Evolutionary conservation across 441 rosid species (phyloP).

Genomic region (Omphalea diandra): DNA sequence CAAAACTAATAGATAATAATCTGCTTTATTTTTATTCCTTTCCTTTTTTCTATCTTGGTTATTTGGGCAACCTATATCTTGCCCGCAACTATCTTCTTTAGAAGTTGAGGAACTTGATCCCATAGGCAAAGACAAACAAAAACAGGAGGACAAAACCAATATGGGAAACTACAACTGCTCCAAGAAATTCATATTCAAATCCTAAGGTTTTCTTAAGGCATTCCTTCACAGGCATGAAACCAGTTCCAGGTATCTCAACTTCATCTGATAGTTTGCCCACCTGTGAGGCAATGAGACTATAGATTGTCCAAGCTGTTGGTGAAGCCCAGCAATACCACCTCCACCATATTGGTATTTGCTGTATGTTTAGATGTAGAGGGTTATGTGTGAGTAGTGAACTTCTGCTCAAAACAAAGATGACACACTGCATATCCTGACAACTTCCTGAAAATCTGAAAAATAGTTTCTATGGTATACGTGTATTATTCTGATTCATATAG

Average conservation of each 20-base stretch:
- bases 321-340: constrained; percentile 74
- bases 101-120: no score
- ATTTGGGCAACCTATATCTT: no score
- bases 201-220: constrained; percentile 41
- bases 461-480: no score
- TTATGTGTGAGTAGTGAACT: not conserved
- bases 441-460: no score
- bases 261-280: constrained; percentile 35
- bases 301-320: constrained; percentile 67
- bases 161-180: constrained; percentile 44
- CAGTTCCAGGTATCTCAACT: constrained; percentile 33
- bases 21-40: no score
- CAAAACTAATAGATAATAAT: no score
- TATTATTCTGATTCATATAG: no score
- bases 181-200: constrained; percentile 52
- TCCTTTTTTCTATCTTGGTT: no score
- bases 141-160: constrained; percentile 49
- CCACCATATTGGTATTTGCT: constrained; percentile 77
- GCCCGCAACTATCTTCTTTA: no score
- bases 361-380: constrained; percentile 6
- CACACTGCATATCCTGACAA: no score
- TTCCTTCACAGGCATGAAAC: constrained; percentile 23
- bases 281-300: constrained; percentile 62
- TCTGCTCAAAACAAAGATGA: not conserved
- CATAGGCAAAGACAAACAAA: constrained; percentile 46